Evolutionary conservation across 306 rosid species (phyloP).

Genomic region (Fagus crenata): DNA sequence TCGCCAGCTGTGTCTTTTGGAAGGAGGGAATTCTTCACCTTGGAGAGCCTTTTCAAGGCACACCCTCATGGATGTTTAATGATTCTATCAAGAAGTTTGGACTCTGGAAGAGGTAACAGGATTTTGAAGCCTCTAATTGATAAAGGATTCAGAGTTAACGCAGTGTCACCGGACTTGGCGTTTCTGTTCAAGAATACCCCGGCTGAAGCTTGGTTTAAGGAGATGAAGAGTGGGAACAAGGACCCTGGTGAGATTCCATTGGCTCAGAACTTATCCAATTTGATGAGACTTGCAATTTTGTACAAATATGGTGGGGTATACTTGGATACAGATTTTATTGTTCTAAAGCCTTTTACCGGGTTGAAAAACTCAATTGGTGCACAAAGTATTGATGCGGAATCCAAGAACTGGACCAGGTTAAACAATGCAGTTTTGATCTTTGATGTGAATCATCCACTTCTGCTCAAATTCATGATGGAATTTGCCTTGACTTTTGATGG

Average conservation of each 20-base stretch:
- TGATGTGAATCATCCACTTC: slow-evolving; percentile 76
- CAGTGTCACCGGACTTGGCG: slow-evolving; percentile 63
- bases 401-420: slow-evolving; percentile 65
- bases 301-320: slow-evolving; percentile 80
- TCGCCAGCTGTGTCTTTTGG: slow-evolving; percentile 47
- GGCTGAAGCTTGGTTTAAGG: slow-evolving; percentile 60
- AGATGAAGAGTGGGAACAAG: slow-evolving; percentile 52
- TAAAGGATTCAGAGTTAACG: slow-evolving; percentile 53
- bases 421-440: slow-evolving; percentile 79
- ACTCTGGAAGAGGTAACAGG: slow-evolving; percentile 43
- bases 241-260: slow-evolving; percentile 87
- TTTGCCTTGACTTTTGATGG: slow-evolving; percentile 76
- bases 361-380: slow-evolving; percentile 76
- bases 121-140: slow-evolving; percentile 64
- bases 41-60: slow-evolving; percentile 59
- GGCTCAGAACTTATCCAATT: slow-evolving; percentile 71
- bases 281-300: slow-evolving; percentile 60
- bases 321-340: slow-evolving; percentile 67
- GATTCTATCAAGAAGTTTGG: slow-evolving; percentile 66
- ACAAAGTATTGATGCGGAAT: slow-evolving; percentile 49
- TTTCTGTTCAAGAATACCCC: slow-evolving; percentile 58
- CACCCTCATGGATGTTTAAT: slow-evolving; percentile 68
- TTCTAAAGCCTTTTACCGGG: slow-evolving; percentile 46
- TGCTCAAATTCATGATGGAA: slow-evolving; percentile 61
- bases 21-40: slow-evolving; percentile 45